Percentiles rank a stretch among this genome's conserved stretches.
Conservation (phyloP, 352 stramenopile species). For the Phytopythium montanum region DNA sequence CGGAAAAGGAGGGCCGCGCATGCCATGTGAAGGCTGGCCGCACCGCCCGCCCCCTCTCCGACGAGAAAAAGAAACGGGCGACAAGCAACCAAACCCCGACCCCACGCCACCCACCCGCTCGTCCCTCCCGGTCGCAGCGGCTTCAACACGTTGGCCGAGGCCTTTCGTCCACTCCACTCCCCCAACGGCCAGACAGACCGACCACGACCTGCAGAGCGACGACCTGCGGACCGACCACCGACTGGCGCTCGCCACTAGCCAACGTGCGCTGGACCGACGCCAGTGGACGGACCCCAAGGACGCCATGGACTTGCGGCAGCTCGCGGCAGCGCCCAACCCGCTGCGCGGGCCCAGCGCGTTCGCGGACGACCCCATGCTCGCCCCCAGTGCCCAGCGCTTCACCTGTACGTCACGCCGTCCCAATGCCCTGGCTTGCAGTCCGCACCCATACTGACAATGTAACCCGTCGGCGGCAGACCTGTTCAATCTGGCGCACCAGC, state of each 20-base stretch:
- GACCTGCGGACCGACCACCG: not conserved
- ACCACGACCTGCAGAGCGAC: not conserved
- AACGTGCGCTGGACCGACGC: not conserved
- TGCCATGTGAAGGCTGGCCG: not conserved
- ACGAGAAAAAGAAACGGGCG: conserved; percentile 38
- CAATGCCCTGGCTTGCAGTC: not conserved
- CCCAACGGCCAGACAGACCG: too few relatives aligned
- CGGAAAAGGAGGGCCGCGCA: not conserved
- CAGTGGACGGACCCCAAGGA: too few relatives aligned
- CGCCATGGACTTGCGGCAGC: conserved; percentile 14
- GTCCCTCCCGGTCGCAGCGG: conserved; percentile 5
- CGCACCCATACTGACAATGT: not conserved
- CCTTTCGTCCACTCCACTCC: not conserved
- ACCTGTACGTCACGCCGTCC: conserved; percentile 40
- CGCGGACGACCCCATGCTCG: conserved; percentile 24
- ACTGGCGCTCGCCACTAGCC: conserved; percentile 2
- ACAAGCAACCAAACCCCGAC: not conserved
- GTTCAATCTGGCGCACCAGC: conserved; percentile 74
- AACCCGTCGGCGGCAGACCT: conserved; percentile 37
- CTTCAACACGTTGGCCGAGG: conserved; percentile 17
- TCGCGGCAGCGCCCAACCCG: conserved; percentile 13
- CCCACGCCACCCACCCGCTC: conserved; percentile 2
- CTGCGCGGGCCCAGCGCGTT: conserved; percentile 18
- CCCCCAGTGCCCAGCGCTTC: conserved; percentile 58
- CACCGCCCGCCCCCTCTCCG: conserved; percentile 1